Base-by-base conservation (phyloP, 495 filamentous ascomycete species). In the Cercophora newfieldiana region DNA sequence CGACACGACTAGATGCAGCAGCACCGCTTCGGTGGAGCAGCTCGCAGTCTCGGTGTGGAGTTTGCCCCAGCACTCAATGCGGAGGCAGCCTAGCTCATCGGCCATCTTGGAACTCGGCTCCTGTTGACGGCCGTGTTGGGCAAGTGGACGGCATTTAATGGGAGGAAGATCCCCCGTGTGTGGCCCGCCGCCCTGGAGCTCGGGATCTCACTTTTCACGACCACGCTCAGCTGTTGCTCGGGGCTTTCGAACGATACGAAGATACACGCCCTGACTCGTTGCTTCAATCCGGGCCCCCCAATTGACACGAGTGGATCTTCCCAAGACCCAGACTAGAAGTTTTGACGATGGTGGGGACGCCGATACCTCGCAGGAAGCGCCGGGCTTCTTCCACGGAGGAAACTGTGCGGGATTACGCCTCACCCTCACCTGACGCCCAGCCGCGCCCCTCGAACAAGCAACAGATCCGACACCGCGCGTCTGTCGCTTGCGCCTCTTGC, bases 401-500 rank as follows among this genome's bases (percentile, higher is more conserved):
- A 21, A 65, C 59, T 63, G 75, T 30, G 10, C 49, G 47, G 49
- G 75, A 78, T 19, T 73, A 75, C 47, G 65, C 70, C 24, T 69
- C 74, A 12, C 67, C 70, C 8, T 68, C 71, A 1, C 65, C 71
- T 7, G 61, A 71, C 19, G 69, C 68, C 16, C 58, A 68, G 19
- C 2, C 37, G 4, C 67, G 71, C 12, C 73, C 69, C 37, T 67
- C 66, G 16, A 69, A 49, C 30, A 76, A 79, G 66, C 73, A 72
- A 37, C 71, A 80, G 28, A 57, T 79, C 14, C 75, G 77, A 26
- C 77, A 79, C 50, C 74, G 77, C 24, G 77, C 77, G 30, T 78
- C 75, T 5, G 72, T 80, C 61, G 77, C 77, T 12, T 80, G 77
- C 63, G 74, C 73, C n/a, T 78, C 76, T 1, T 80, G 77, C 49